These are phyloP conservation scores for Penicillium crustosum DNA, from an alignment of 2,329 filamentous ascomycete species.

Conservation along the genomic window DNA sequence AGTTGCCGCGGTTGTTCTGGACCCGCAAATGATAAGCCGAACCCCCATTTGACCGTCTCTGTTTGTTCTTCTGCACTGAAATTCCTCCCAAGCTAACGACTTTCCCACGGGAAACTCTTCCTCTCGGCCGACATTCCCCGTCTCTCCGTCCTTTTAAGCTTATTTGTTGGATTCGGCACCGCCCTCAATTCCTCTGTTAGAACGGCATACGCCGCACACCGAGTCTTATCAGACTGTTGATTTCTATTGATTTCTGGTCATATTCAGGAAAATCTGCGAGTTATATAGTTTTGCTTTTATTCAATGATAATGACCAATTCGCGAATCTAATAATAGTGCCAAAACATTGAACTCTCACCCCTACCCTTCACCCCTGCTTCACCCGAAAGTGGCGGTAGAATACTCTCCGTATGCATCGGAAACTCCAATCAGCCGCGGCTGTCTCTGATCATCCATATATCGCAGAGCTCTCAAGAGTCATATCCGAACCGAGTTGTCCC, in stretches of 20 bases:
- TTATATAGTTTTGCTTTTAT: slow-evolving; percentile 16
- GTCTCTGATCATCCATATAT: not conserved
- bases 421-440: slow-evolving; percentile 25
- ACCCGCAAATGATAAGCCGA: slow-evolving; percentile 14
- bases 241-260: not conserved
- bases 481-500: slow-evolving; percentile 17
- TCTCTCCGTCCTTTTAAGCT: slow-evolving; percentile 9
- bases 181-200: not conserved
- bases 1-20: slow-evolving; percentile 23
- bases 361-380: slow-evolving; percentile 7
- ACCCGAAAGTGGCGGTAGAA: slow-evolving; percentile 11
- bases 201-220: slow-evolving; percentile 25
- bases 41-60: not conserved
- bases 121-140: slow-evolving; percentile 27
- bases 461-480: slow-evolving; percentile 1
- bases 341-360: not conserved
- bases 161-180: not conserved
- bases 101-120: slow-evolving; percentile 28
- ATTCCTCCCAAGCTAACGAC: not conserved
- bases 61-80: not conserved
- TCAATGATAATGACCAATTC: slow-evolving; percentile 11
- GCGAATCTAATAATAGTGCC: slow-evolving; percentile 6
- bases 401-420: slow-evolving; percentile 1
- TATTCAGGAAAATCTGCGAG: slow-evolving; percentile 8
- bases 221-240: slow-evolving; percentile 10